Evolutionary conservation across 2,329 filamentous ascomycete genomes (phyloP), one percentile per base, ranked within the genome.

Genomic region (Fusarium phyllophilum): DNA sequence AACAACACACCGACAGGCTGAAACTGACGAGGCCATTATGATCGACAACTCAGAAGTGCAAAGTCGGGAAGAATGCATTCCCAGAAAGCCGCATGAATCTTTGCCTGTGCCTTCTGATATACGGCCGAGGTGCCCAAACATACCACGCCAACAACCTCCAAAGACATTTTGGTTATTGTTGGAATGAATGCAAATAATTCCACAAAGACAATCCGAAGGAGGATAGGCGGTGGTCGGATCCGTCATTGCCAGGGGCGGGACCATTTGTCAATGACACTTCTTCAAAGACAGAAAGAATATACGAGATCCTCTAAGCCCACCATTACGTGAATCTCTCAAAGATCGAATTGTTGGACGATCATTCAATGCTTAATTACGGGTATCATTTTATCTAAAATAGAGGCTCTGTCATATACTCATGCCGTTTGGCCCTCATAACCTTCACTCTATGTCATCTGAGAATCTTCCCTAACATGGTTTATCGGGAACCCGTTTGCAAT

Each of bases 401-500:
- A 59, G 22, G 41, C 45, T 52, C 64, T 26, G 60, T 33, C 39
- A 17, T 62, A 26, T 34, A 62, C 31, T 15, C 38, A 45, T 18
- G 18, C 31, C 36, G 44, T 20, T 17, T 48, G 59, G 33, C 38
- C 15, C 24, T 31, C 31, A 15, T 57, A 22, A 12, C 42, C 22
- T 31, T 17, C 18, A n/a, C n/a, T 59, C 33, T 56, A 74, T 33
- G 62, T 44, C 65, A 58, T 41, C 11, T 55, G 42, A 18, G 51
- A 54, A 38, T 69, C 68, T 41, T 56, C 41, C 5, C 45, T 64
- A 10, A 66, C 20, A 33, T 76, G 59, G 15, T 68, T 73, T 29
- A 82, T 74, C 20, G 82, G 82, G 36, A 83, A 83, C 3, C 82
- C 82, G 34, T 68, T 79, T 11, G 80, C 81, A 59, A 83, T 79